Percentiles rank a stretch among this genome's conserved stretches.
phyloP scores from a whole-genome alignment of 768 basidiomycete species.

The Mycena sanguinolenta region DNA sequence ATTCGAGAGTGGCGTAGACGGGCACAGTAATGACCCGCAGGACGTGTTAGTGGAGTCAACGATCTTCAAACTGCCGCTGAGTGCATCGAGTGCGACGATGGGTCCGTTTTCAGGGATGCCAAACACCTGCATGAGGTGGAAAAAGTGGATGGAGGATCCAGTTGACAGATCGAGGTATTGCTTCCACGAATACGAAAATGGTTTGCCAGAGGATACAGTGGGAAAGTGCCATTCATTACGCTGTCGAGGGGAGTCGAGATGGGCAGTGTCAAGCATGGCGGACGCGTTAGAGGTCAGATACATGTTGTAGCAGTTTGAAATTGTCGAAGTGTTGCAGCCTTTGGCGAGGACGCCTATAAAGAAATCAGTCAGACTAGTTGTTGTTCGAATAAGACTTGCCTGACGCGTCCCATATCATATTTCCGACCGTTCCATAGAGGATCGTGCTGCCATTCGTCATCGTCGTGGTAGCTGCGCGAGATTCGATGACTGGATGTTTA shows the following conservation, averaged over 20 bases:
- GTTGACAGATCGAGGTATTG: constrained; percentile 29
- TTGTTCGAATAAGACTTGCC: neutral
- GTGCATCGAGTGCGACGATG: constrained; percentile 42
- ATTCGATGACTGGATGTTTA: neutral
- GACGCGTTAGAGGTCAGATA: constrained; percentile 29
- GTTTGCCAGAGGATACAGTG: neutral
- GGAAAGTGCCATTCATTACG: constrained; percentile 37
- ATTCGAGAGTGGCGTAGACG: constrained; percentile 16
- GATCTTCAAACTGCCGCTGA: constrained; percentile 41
- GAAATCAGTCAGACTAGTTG: neutral
- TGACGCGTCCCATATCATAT: constrained; percentile 19
- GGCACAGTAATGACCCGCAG: constrained; percentile 33
- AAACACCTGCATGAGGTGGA: constrained; percentile 42
- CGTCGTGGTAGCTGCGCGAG: constrained; percentile 8
- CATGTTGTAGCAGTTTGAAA: constrained; percentile 35
- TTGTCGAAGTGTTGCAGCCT: constrained; percentile 14
- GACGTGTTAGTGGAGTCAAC: constrained; percentile 35
- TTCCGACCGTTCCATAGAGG: constrained; percentile 6
- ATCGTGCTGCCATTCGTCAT: constrained; percentile 10
- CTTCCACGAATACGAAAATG: constrained; percentile 38
- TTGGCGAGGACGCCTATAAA: constrained; percentile 15
- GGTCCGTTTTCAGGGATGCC: constrained; percentile 39
- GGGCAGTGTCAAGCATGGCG: constrained; percentile 29
- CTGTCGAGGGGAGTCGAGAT: constrained; percentile 38
- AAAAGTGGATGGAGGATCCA: constrained; percentile 38